These are phyloP conservation scores for Quercus variabilis DNA, from an alignment of 306 rosid species.

Conservation along the genomic window DNA sequence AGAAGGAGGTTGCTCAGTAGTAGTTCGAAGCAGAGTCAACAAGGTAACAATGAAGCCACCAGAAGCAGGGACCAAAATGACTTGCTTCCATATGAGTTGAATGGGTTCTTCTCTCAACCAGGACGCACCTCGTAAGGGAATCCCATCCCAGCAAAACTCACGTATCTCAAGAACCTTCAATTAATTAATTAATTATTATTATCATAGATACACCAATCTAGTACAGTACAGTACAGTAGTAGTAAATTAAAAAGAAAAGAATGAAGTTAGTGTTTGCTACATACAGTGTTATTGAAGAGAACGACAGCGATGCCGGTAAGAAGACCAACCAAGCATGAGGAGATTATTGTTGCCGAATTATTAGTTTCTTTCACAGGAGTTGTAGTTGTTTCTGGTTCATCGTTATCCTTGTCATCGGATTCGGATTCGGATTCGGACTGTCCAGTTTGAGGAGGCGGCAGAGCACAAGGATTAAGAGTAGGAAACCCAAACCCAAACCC, in stretches of 20 bases:
- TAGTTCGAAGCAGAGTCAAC: conserved; percentile 44
- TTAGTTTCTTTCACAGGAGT: no score
- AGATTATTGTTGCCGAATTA: conserved; percentile 46
- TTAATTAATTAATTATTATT: background rate
- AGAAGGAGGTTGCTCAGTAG: conserved; percentile 14
- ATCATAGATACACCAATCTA: no score
- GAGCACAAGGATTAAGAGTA: conserved; percentile 1
- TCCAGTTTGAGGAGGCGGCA: conserved; percentile 29
- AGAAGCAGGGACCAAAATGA: conserved; percentile 68
- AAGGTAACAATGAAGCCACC: conserved; percentile 65
- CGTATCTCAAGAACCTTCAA: conserved; percentile 76
- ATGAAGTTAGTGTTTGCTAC: conserved; percentile 5
- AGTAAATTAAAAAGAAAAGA: background rate
- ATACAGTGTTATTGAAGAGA: conserved; percentile 66
- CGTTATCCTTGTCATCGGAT: background rate
- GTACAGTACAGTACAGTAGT: background rate
- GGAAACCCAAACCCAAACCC: no score
- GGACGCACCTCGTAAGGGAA: conserved; percentile 73
- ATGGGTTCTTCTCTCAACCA: conserved; percentile 76
- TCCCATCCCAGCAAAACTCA: conserved; percentile 77
- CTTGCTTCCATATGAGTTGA: conserved; percentile 56
- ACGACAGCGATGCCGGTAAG: conserved; percentile 83
- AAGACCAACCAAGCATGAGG: conserved; percentile 84
- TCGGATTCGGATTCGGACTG: conserved; percentile 19
- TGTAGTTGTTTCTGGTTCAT: background rate